Conservation (phyloP, 331 rosid genomes). For the Pyracantha coccinea region DNA sequence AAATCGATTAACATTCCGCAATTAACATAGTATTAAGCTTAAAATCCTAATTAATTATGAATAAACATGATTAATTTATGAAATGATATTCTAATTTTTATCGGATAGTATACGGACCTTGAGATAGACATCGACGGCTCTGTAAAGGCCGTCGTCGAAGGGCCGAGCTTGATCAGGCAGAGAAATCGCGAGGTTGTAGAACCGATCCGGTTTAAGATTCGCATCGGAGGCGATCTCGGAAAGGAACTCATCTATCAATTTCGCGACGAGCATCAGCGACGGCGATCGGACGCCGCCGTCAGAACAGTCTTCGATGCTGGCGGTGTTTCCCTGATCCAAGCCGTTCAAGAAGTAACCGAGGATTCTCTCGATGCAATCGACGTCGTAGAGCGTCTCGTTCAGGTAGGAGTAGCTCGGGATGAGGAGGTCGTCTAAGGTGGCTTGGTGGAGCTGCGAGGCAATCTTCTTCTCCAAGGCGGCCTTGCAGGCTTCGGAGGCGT, state of each 20-base stretch:
- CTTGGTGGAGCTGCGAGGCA: constrained; percentile 5
- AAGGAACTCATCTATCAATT: constrained; percentile 70
- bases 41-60: neutral
- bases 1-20: neutral
- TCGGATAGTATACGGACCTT: constrained; percentile 30
- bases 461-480: constrained; percentile 78
- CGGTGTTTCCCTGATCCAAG: constrained; percentile 28
- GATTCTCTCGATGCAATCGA: constrained; percentile 75
- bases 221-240: constrained; percentile 94
- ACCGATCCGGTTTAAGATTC: constrained; percentile 70
- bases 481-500: constrained; percentile 58
- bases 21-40: neutral
- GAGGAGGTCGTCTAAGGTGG: constrained; percentile 56
- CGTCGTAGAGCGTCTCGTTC: constrained; percentile 85
- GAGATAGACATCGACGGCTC: constrained; percentile 90
- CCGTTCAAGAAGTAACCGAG: constrained; percentile 41
- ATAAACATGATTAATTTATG: neutral
- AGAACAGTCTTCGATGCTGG: neutral
- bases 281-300: constrained; percentile 34
- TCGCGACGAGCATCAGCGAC: constrained; percentile 66
- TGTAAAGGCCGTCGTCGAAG: constrained; percentile 89
- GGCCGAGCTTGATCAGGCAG: constrained; percentile 84
- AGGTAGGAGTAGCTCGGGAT: constrained; percentile 87
- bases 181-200: constrained; percentile 52
- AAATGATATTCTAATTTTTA: neutral